Evolutionary conservation across 2,329 filamentous ascomycete genomes (phyloP), one percentile per base, ranked within the genome.

Genomic region (Pseudogymnoascus sp.): DNA sequence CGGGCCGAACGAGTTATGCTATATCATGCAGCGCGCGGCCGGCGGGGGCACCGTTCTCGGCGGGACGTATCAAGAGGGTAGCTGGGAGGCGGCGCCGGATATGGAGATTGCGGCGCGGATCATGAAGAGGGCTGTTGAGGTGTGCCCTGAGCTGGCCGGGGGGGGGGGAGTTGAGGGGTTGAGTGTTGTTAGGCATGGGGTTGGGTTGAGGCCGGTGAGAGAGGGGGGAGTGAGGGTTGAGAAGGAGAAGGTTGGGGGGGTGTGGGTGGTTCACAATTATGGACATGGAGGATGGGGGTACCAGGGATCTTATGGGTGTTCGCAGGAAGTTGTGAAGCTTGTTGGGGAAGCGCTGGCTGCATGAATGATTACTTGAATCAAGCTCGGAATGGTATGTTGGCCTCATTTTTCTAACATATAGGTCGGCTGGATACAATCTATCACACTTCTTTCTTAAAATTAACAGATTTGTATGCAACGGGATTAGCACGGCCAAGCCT

Each of bases 31-130:
- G 63, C 81, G 87, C 15, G 86, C 87, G 1, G 82, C 79, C 60
- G 83, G 86, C 3, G 87, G 87, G 7, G 87, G 87, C 8, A 88
- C 85, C 0, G 79, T 90, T 38, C 78, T 90, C 0, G 87, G 87
- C 13, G 87, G 87, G 1, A 87, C 81, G 65, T 83, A 88, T 67
- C 85, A 89, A 71, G 84, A 83, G 68, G 76, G 82, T 35, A 84
- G 80, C 63, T 89, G 85, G 85, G 86, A 89, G 64, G 79, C 80
- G 10, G 78, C 85, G 64, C 80, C 82, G 0, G 87, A 89, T 71
- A 82, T 82, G 0, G 86, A 85, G 66, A 77, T 87, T 11, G 85
- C 87, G 0, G 75, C 81, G 7, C 77, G 87, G 1, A 90, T 90
- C 68, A 89, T 90, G 86, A 85, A 86, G 74, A 78, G 87, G 42